Conservation (phyloP, 2,329 filamentous ascomycete species). For the Arthrobotrys sinensis region DNA sequence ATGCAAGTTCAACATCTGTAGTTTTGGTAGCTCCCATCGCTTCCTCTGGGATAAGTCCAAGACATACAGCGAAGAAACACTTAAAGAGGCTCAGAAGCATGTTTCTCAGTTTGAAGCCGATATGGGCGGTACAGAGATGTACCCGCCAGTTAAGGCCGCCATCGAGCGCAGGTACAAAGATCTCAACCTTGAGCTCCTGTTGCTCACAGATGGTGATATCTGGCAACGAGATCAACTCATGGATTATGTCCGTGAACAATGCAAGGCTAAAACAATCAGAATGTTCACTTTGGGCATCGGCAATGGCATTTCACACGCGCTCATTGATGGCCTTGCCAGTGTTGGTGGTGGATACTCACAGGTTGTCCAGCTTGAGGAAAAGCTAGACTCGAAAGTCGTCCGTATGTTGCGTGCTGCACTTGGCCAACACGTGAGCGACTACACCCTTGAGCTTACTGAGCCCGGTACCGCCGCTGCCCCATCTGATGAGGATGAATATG, state of each 20-base stretch:
- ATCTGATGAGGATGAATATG: slow-evolving; percentile 66
- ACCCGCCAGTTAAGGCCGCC: slow-evolving; percentile 68
- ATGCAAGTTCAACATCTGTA: slow-evolving; percentile 79
- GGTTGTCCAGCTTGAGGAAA: slow-evolving; percentile 75
- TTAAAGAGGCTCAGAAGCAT: slow-evolving; percentile 69
- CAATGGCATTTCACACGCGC: slow-evolving; percentile 70
- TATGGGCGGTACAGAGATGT: slow-evolving; percentile 74
- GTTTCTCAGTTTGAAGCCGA: slow-evolving; percentile 69
- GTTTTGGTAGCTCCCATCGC: slow-evolving; percentile 72
- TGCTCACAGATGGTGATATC: slow-evolving; percentile 74
- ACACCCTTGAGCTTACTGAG: slow-evolving; percentile 46
- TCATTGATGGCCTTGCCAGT: slow-evolving; percentile 73
- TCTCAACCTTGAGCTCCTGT: slow-evolving; percentile 72
- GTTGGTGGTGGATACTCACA: slow-evolving; percentile 76
- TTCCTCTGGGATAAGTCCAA: slow-evolving; percentile 72
- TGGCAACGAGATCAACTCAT: slow-evolving; percentile 71
- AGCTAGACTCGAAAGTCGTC: slow-evolving; percentile 78
- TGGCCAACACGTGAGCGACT: slow-evolving; percentile 76
- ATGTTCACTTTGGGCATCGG: slow-evolving; percentile 75
- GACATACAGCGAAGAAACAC: slow-evolving; percentile 69
- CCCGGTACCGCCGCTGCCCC: neutral
- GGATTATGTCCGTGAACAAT: slow-evolving; percentile 67
- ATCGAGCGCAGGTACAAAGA: slow-evolving; percentile 58
- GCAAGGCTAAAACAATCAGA: slow-evolving; percentile 68
- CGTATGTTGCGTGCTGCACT: slow-evolving; percentile 82